A percentile compares a stretch with the other conserved stretches of the same genome.
Evolutionary conservation across 1,139 yeast species (phyloP).

Genomic region (Saccharomyces hybrid): DNA sequence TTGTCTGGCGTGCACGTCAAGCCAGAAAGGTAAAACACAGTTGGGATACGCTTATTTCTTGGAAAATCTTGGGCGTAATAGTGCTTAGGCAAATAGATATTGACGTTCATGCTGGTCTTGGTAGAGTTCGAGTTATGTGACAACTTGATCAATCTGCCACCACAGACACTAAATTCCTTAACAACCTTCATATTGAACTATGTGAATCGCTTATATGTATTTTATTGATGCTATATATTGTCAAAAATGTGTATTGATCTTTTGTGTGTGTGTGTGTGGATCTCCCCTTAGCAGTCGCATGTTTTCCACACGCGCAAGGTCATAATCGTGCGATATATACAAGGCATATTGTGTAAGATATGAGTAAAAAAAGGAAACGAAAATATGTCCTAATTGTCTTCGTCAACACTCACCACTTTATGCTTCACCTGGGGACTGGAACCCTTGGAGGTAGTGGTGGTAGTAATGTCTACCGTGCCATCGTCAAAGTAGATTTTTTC

Average conservation of each 20-base stretch:
- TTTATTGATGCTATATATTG: not conserved
- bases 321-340: not conserved
- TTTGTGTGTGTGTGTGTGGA: not conserved
- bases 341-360: not conserved
- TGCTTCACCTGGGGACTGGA: not conserved
- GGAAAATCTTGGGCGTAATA: slow-evolving; percentile 29
- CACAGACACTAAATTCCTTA: slow-evolving; percentile 53
- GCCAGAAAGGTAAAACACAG: slow-evolving; percentile 75
- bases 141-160: slow-evolving; percentile 69
- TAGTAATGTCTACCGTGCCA: slow-evolving; percentile 46
- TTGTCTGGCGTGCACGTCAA: slow-evolving; percentile 90
- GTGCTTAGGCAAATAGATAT: slow-evolving; percentile 67
- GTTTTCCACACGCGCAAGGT: not conserved
- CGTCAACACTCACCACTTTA: not conserved
- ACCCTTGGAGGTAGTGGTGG: slow-evolving; percentile 4
- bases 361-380: not conserved
- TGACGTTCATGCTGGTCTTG: slow-evolving; percentile 72
- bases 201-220: not conserved
- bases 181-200: not conserved
- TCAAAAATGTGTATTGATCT: not conserved
- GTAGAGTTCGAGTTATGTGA: slow-evolving; percentile 62
- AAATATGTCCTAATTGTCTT: not conserved
- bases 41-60: slow-evolving; percentile 44
- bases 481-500: slow-evolving; percentile 52
- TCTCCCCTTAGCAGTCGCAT: not conserved